Base-by-base conservation (phyloP, 2,329 filamentous ascomycete species). In the Neurospora sp. region DNA sequence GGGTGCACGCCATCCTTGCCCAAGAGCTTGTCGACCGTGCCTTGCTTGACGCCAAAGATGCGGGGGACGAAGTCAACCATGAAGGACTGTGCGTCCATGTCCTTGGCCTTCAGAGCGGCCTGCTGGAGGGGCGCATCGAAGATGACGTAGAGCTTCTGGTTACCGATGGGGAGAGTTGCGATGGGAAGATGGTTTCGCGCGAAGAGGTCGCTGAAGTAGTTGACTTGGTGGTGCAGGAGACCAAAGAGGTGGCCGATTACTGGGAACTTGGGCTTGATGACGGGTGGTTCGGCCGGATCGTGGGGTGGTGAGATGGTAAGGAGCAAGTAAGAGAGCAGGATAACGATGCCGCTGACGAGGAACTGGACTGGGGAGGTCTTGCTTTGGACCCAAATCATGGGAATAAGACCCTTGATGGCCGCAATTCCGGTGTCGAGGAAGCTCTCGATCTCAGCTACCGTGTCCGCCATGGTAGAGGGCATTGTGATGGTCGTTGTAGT, bases 11-110 rank as follows among this genome's bases (percentile, higher is more conserved):
- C 76, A 52, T 77, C 80, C 19, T 70, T 77, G 62, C 78, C 73
- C 73, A 78, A 69, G 75, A 74, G 19, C 71, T 71, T 66, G 78
- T 72, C 69, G 68, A 78, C 75, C 0, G 77, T 77, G 5, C 76
- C 69, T 6, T 76, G 73, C 17, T 77, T 77, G 19, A 82, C 74
- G 4, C 78, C 79, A 62, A 84, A 77, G 4, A 82, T 76, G 65
- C 78, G 77, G 39, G 81, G 75, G 3, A 78, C 78, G 3, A 82
- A 78, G 5, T 81, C 78, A 2, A 78, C 71, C 17, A 80, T 77
- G 33, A 85, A 77, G 1, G 80, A 79, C 40, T 82, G 80, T 71
- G 84, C 83, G 0, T 78, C 79, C 33, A 85, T 75, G 23, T 78
- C 77, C 46, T 81, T 81, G n/a, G 77, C 77, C 28, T 81, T 79